Evolutionary conservation across 305 asterid species (phyloP), one percentile per base, ranked within the genome.

Genomic region (Solanum hybrid): DNA sequence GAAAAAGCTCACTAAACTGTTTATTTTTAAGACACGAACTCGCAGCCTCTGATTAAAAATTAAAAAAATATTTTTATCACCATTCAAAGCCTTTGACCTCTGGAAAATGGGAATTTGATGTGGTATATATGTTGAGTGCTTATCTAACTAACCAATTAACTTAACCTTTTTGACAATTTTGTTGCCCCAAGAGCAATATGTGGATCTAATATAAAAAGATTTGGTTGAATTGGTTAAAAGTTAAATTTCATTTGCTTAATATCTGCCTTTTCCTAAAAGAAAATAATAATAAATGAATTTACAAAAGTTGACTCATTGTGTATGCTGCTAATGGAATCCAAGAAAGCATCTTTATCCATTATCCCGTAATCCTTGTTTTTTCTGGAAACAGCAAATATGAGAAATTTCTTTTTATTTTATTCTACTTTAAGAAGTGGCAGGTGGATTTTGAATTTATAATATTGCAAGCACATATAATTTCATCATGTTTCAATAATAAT

Each of bases 91-190:
- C 81, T 32, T 76, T 76, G 81, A 79, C 85, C 32, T 79, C 17
- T 79, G 5, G 22, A 36, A 87, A 60, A 34, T 16, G 36, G 37
- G 85, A 87, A 37, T 72, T n/a, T 60, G 90, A 26, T n/a, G 13
- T 8, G 87, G 37, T 69, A 80, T 80, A 84, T 87, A 89, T 73
- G 76, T 86, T 78, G 64, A 91, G 95, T 93, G 95, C 93, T 66
- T 24, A 38, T n/a, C 29, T 79, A 81, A 82, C 88, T 90, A 73
- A 93, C 32, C 36, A 91, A 91, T 88, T 79, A 79, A n/a, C 4
- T 79, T 73, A 5, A 40, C 88, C 92, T 87, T 91, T 92, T 89
- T 90, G 88, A 88, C 91, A 76, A 51, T 42, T 82, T 79, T 85
- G 46, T 85, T 10, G 31, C 7, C 66, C 76, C 20, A 51, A 84